These are phyloP conservation scores for Pilatotrama ljubarskyi DNA, from an alignment of 768 basidiomycete genomes.

Conservation along the genomic window DNA sequence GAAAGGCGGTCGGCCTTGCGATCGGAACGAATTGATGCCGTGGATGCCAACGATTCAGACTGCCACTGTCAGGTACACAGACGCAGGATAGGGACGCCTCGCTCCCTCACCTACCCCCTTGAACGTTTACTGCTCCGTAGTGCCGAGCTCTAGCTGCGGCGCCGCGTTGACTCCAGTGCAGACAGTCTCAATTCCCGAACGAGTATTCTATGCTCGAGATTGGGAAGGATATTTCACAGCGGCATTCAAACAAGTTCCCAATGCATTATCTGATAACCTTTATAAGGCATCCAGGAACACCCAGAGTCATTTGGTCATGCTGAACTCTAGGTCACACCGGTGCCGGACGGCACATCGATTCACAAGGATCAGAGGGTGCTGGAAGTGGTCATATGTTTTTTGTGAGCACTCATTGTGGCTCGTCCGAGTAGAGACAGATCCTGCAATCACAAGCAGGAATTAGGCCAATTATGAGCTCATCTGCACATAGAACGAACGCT, in stretches of 20 bases:
- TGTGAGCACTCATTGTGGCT: background rate
- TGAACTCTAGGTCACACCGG: background rate
- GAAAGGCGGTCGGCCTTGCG: background rate
- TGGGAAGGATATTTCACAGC: background rate
- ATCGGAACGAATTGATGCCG: background rate
- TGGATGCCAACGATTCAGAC: background rate
- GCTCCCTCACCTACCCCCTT: too few relatives aligned
- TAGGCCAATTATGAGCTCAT: background rate
- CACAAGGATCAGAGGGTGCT: background rate
- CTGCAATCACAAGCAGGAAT: background rate
- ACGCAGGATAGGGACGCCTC: too few relatives aligned
- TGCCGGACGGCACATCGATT: background rate
- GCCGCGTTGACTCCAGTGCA: too few relatives aligned
- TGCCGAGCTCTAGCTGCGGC: too few relatives aligned
- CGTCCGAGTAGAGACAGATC: background rate
- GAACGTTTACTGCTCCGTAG: too few relatives aligned
- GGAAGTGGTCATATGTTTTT: slow-evolving; percentile 5
- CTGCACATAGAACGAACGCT: background rate
- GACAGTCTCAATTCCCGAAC: too few relatives aligned
- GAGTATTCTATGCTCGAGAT: too few relatives aligned
- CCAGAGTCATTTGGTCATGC: background rate
- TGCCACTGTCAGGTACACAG: too few relatives aligned
- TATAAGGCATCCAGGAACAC: background rate
- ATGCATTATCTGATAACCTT: slow-evolving; percentile 1
- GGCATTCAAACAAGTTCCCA: background rate